phyloP scores from a whole-genome alignment of 2,329 filamentous ascomycete species.

The Fusarium longipes region DNA sequence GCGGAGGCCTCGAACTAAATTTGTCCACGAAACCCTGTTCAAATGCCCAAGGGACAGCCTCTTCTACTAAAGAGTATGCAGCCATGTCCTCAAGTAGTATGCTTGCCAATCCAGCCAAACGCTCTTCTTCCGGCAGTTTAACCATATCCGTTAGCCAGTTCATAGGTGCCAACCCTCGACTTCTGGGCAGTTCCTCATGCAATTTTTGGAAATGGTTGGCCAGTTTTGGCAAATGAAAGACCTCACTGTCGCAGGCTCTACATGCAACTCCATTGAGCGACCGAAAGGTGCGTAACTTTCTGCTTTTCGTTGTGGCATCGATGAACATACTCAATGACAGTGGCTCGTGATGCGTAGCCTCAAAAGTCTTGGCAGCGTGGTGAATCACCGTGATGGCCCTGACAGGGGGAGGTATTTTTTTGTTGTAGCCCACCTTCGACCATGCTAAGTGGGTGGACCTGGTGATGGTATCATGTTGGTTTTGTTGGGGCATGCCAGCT shows the following conservation, averaged over 20 bases:
- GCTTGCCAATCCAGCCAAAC: constrained; percentile 47
- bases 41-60: constrained; percentile 54
- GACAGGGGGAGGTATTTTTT: constrained; percentile 70
- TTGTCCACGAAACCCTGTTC: constrained; percentile 28
- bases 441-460: constrained; percentile 70
- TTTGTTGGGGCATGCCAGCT: constrained; percentile 50
- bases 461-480: constrained; percentile 64
- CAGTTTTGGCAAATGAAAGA: constrained; percentile 69
- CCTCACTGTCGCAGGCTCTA: constrained; percentile 61
- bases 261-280: constrained; percentile 66
- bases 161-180: constrained; percentile 38
- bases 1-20: not conserved
- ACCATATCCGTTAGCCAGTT: constrained; percentile 64
- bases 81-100: constrained; percentile 48
- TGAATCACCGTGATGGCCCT: constrained; percentile 73
- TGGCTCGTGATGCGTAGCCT: constrained; percentile 65
- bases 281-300: constrained; percentile 67
- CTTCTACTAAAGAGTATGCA: constrained; percentile 51
- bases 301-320: constrained; percentile 66
- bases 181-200: constrained; percentile 51
- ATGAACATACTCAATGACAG: constrained; percentile 69
- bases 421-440: constrained; percentile 68
- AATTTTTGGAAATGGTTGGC: constrained; percentile 66
- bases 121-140: constrained; percentile 51
- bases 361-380: constrained; percentile 69